Base-by-base conservation (phyloP, 495 filamentous ascomycete species). In the Hyaloscypha hepaticicola region DNA sequence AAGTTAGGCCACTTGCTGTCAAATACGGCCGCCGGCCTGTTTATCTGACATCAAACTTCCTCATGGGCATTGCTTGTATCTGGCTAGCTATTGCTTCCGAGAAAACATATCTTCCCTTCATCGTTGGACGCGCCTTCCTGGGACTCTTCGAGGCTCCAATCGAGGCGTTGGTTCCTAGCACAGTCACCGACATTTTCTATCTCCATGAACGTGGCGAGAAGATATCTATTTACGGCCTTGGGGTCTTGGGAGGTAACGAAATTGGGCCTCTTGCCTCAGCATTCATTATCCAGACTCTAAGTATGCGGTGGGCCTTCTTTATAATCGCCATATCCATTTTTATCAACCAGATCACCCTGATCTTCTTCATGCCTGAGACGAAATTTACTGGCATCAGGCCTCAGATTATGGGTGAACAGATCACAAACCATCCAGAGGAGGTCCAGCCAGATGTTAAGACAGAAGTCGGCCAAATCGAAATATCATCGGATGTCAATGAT, bases 11-110 rank as follows among this genome's bases (percentile, higher is more conserved):
- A 25, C 48, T 65, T 9, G 56, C 63, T 2, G 28, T 65, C 27
- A 65, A 65, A 60, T 65, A 60, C 21, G 63, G 63, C n/a, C 55
- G 63, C 22, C 26, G 62, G 6, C 62, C 62, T 29, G 62, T 64
- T 2, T 64, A 58, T 27, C 55, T 64, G 11, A 48, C 53, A 22
- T 64, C 62, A 12, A 58, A 57, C 19, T 55, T 64, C 16, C 55
- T 57, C 16, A 64, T 64, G 62, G 62, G 53, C 28, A 19, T 64
- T 21, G 62, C 53, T 5, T 64, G 62, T 34, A 59, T 64, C 21
- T 64, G 62, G 62, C 38, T 57, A 5, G 62, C 53, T 8, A 64
- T 64, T 11, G 31, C 34, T 16, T 34, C 62, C 1, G 38, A 64
- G 22, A 64, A 31, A 9, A 49, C 62, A 21, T 64, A 55, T 26